Conservation (phyloP, 169 alveolate species). For the Babesia ovata region DNA sequence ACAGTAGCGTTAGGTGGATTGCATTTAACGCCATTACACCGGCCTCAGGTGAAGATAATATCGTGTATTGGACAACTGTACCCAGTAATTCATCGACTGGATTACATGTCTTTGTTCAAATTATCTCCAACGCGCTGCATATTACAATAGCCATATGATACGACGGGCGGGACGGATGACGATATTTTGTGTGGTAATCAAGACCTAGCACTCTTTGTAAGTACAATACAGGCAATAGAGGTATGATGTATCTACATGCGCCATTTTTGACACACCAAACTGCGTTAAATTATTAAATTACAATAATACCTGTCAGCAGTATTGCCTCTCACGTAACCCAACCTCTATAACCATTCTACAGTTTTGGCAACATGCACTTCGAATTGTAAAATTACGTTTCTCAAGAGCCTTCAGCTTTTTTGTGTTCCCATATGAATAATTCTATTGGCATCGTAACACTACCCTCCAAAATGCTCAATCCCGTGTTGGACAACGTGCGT, state of each 20-base stretch:
- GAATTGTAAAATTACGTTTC: too few species aligned
- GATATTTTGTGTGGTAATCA: background rate
- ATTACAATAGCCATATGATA: background rate
- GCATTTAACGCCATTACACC: background rate
- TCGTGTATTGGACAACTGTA: background rate
- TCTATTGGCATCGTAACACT: background rate
- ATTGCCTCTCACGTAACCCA: too few species aligned
- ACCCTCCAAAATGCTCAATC: background rate
- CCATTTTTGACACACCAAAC: too few species aligned
- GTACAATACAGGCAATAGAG: background rate
- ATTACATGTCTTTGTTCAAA: background rate
- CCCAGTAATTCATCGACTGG: background rate
- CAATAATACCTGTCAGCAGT: too few species aligned
- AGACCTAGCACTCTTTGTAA: background rate
- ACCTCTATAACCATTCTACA: too few species aligned
- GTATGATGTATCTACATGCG: too few species aligned
- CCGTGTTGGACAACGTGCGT: constrained; percentile 5
- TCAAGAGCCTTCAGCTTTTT: too few species aligned
- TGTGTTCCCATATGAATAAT: background rate
- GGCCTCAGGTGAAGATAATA: background rate
- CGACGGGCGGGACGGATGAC: background rate
- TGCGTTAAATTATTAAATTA: too few species aligned
- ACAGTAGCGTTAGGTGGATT: background rate
- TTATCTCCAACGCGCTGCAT: background rate
- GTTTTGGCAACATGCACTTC: too few species aligned